Evolutionary conservation across 805 yeast species (phyloP), one percentile per base, ranked within the genome.

Genomic region (Lipomyces lipofer): DNA sequence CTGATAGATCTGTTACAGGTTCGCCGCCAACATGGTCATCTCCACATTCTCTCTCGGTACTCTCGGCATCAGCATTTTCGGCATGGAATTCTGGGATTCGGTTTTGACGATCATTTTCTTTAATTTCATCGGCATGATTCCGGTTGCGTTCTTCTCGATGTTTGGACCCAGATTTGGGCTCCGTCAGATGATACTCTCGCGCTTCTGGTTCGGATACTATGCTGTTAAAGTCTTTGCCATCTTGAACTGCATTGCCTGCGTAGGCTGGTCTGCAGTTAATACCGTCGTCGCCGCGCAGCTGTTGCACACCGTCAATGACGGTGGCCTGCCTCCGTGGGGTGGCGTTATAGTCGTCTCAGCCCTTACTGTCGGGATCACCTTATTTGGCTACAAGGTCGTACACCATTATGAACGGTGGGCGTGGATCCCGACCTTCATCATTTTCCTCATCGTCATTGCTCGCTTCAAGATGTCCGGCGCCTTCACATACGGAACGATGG

Each of bases 201-300:
- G 92, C 63, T 90, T 77, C 71, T 78, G 89, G 64, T 78, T 84
- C 59, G 97, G 97, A 60, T 82, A 85, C 71, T 68, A 75, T 29
- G 84, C 86, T 44, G 84, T 86, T 72, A 80, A 95, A 69, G 77
- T 89, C 53, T 85, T 88, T 66, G 84, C 95, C 8, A 70, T 85
- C 43, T 76, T 91, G 68, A 89, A 90, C 68, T 79, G 83, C 66
- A 71, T 91, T 59, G 91, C 96, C 25, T 88, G 96, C 79, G 81
- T 90, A 52, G 97, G 97, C 64, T 91, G 97, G 97, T 87, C 94
- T 71, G 88, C 96, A 8, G 92, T 89, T 45, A 91, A 91, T 72
- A 88, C 87, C 58, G 86, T 90, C 81, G 86, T 90, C 28, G 83
- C 94, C 32, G 96, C 96, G 22, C 94, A 88, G 70, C 74, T 90